These are phyloP conservation scores for Podaxis sp. DNA, from an alignment of 768 basidiomycete genomes.

Conservation along the genomic window DNA sequence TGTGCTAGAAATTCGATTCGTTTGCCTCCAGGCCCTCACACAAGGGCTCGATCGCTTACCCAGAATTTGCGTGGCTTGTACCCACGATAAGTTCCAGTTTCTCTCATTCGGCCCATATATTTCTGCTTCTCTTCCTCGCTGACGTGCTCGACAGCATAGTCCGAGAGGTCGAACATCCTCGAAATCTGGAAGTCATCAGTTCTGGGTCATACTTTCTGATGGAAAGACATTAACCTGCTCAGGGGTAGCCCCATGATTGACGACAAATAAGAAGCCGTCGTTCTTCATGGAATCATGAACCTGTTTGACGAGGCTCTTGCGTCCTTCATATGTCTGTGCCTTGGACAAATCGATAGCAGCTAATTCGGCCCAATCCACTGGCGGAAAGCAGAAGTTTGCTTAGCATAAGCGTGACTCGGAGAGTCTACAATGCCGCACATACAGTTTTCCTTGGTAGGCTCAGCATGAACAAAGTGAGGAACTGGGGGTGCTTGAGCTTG, in stretches of 20 bases:
- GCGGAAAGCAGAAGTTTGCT: background rate
- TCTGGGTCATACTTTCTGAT: background rate
- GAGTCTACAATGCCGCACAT: background rate
- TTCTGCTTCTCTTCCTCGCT: slow-evolving; percentile 40
- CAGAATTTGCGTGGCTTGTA: slow-evolving; percentile 54
- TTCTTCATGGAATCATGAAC: slow-evolving; percentile 41
- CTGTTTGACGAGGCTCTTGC: slow-evolving; percentile 34
- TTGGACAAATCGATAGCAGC: slow-evolving; percentile 48
- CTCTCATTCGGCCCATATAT: slow-evolving; percentile 38
- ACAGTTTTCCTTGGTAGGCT: slow-evolving; percentile 13
- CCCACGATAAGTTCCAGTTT: slow-evolving; percentile 49
- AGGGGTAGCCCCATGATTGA: slow-evolving; percentile 47
- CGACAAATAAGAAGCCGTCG: slow-evolving; percentile 47
- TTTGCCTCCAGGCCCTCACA: background rate
- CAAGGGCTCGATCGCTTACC: slow-evolving; percentile 26
- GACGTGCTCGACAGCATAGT: slow-evolving; percentile 42
- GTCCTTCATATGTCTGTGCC: slow-evolving; percentile 34
- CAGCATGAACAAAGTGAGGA: slow-evolving; percentile 13
- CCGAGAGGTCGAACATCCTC: slow-evolving; percentile 48
- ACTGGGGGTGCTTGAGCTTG: slow-evolving; percentile 1
- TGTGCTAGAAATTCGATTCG: slow-evolving; percentile 27
- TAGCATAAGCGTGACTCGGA: background rate
- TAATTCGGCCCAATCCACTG: slow-evolving; percentile 41
- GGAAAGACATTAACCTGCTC: slow-evolving; percentile 31
- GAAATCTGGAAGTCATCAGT: slow-evolving; percentile 19